A percentile compares a stretch with the other conserved stretches of the same genome.
Conservation (phyloP, 2,329 filamentous ascomycete species). For the Pseudocercospora musae region DNA sequence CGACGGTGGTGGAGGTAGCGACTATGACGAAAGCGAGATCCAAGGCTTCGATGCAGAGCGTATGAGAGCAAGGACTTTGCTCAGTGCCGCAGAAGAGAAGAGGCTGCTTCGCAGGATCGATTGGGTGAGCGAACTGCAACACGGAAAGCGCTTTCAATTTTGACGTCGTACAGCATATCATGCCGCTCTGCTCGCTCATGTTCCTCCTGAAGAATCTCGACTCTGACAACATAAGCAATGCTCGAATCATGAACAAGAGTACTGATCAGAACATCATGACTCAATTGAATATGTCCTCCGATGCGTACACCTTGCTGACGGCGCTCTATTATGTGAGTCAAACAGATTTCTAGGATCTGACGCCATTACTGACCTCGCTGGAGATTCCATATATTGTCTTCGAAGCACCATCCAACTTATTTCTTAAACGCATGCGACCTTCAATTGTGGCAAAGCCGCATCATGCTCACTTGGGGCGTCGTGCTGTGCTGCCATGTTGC, state of each 20-base stretch:
- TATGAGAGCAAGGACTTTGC: not conserved
- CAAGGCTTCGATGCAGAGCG: conserved; percentile 2
- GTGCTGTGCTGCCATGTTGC: not conserved
- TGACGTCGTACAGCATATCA: not conserved
- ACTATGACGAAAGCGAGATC: not conserved
- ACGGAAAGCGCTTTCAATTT: not conserved
- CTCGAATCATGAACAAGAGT: not conserved
- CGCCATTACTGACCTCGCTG: not conserved
- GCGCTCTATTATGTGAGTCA: not conserved
- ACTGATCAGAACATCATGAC: not conserved
- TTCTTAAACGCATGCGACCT: not conserved
- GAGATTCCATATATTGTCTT: not conserved
- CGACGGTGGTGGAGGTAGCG: not conserved
- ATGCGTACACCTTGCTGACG: not conserved
- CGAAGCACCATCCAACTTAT: not conserved
- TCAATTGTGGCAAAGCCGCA: not conserved
- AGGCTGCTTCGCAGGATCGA: not conserved
- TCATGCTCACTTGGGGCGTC: not conserved
- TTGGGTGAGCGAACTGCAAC: not conserved
- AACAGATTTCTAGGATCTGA: not conserved
- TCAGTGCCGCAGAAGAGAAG: not conserved
- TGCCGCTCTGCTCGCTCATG: not conserved
- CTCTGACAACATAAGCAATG: not conserved
- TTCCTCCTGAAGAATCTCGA: not conserved
- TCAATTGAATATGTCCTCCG: not conserved